Base-by-base conservation (phyloP, 306 rosid genomes). In the Styphnolobium japonicum region DNA sequence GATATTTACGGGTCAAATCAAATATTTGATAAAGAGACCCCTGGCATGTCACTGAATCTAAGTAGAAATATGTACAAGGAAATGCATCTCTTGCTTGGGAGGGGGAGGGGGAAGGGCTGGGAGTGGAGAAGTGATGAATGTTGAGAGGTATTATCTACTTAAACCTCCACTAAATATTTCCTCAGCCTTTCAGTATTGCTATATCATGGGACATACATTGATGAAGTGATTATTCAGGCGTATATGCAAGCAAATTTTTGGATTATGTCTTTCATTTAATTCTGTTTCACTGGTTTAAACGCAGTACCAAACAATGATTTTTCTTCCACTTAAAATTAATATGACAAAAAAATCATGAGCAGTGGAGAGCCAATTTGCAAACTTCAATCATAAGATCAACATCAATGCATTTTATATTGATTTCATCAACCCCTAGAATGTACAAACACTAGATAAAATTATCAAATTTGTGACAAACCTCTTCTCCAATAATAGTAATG, bases 401-500 rank as follows among this genome's bases (percentile, higher is more conserved):
- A 77, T 9, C 16, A 64, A 73, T 67, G 72, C 64, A 71, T 57
- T 16, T 72, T 33, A 64, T 71, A 42, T 67, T 49, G 70, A 65
- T 72, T 33, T 72, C 66, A 68, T 25, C 42, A 67, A 67, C 27
- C 16, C 60, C 40, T 8, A 56, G 42, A 78, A 70, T 7, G 65
- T 21, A 31, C 68, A 63, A 39, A 74, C 57, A 63, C 68, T 25
- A 56, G 43, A 79, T 55, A 51, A 68, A 52, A 79, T 48, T 29
- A 65, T 37, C 71, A 62, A 57, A 77, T 65, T 71, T 7, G 36
- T 11, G 45, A 86, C 80, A 75, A 76, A 86, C 87, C 89, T 96
- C 99, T 87, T 96, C 99, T 61, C 98, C 99, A 70, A 96, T 91
- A 75, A 96, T 89, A 61, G 97, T 90, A 81, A 96, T 86, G 85